Conservation (phyloP, 305 asterid species). For the Withania somnifera region DNA sequence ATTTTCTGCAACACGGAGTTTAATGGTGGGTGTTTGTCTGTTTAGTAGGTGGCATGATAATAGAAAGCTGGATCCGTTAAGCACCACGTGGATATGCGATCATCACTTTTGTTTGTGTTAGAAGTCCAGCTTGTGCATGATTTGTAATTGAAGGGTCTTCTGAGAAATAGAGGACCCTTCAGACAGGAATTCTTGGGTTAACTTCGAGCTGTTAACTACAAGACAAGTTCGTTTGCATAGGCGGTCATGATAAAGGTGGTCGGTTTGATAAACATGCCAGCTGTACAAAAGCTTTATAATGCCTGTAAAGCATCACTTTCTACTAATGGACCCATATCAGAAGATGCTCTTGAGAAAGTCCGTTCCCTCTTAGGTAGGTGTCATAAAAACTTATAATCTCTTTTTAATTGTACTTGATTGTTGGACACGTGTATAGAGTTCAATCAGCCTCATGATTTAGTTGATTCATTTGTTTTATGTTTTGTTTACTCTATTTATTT, state of each 20-base stretch:
- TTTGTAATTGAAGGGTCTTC: conserved; percentile 13
- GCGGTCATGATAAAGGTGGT: not conserved
- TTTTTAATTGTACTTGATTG: not conserved
- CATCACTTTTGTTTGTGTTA: not conserved
- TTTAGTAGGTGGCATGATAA: conserved; percentile 1
- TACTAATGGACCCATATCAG: conserved; percentile 78
- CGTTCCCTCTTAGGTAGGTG: conserved; percentile 77
- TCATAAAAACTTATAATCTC: not conserved
- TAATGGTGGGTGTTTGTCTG: not conserved
- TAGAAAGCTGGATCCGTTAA: conserved; percentile 5
- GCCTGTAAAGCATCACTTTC: conserved; percentile 80
- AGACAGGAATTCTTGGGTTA: not conserved
- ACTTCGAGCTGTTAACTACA: not conserved
- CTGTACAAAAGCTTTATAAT: conserved; percentile 91
- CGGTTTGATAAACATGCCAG: conserved; percentile 48
- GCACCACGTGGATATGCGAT: conserved; percentile 1
- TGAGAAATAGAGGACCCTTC: conserved; percentile 12
- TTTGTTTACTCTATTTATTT: not conserved
- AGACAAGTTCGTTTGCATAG: not conserved
- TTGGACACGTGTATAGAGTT: not conserved
- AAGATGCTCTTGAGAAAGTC: conserved; percentile 83
- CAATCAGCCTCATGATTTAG: not conserved
- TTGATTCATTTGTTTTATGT: not conserved
- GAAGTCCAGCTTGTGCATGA: not conserved
- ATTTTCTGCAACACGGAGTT: not conserved